A percentile compares a stretch with the other conserved stretches of the same genome.
These are phyloP conservation scores for Fennellomyces sp. DNA, from an alignment of 371 early-diverging fungal genomes.

Conservation along the genomic window DNA sequence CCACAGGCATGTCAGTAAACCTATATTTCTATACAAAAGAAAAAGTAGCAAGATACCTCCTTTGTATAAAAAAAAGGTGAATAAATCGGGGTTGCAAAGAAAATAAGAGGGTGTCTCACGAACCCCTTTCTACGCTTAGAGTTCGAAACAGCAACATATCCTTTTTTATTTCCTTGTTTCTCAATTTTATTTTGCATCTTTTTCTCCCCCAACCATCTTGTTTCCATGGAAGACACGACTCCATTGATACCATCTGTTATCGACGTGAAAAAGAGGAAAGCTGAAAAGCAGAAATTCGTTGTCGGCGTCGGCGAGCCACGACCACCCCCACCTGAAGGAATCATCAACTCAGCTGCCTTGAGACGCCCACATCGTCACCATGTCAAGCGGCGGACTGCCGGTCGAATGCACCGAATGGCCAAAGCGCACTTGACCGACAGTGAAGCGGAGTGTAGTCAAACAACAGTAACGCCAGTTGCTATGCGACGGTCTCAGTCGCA, in stretches of 20 bases:
- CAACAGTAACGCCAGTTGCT: not conserved
- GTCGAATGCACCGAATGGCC: conserved; percentile 3
- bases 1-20: no score
- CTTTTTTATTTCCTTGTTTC: not conserved
- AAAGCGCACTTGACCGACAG: conserved; percentile 10
- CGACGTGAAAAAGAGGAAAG: not conserved
- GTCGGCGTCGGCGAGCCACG: not conserved
- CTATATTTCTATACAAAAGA: no score
- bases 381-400: conserved; percentile 8
- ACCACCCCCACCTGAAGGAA: conserved; percentile 8
- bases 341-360: not conserved
- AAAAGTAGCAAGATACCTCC: no score
- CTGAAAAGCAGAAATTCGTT: not conserved
- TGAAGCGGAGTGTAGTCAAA: conserved; percentile 6
- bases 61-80: no score
- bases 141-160: not conserved
- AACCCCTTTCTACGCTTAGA: not conserved
- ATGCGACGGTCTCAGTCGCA: conserved; percentile 13
- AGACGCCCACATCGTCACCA: conserved; percentile 13
- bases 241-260: not conserved
- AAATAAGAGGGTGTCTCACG: not conserved
- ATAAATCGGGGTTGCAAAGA: no score
- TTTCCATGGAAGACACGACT: not conserved
- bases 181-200: not conserved
- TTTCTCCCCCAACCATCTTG: not conserved